Evolutionary conservation across 1,284 basidiomycete species (phyloP).

Genomic region (Meripilus lineatus): DNA sequence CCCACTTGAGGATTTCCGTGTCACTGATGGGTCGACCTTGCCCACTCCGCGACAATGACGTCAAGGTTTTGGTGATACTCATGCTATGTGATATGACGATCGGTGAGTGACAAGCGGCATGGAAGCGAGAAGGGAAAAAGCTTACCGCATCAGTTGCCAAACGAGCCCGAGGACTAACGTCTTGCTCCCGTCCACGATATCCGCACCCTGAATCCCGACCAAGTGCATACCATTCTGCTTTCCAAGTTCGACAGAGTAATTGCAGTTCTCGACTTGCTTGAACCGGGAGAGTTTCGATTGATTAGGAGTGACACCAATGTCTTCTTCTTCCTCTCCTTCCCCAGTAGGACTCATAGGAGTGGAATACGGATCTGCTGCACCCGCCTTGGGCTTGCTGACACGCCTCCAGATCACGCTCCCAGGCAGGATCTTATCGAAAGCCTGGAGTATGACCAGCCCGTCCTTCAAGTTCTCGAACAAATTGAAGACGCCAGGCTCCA

Average conservation of each 20-base stretch:
- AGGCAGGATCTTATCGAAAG: conserved; percentile 93
- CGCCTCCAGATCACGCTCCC: conserved; percentile 92
- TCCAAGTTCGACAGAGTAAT: conserved; percentile 91
- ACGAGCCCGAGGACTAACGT: conserved; percentile 94
- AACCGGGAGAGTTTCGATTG: conserved; percentile 88
- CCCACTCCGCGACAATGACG: conserved; percentile 68
- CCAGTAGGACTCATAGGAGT: conserved; percentile 20
- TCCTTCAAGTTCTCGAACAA: conserved; percentile 95
- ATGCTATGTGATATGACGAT: conserved; percentile 39
- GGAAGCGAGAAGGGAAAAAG: conserved; percentile 9
- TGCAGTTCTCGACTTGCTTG: conserved; percentile 98
- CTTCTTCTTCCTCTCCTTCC: conserved; percentile 63
- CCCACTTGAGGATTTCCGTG: conserved; percentile 94
- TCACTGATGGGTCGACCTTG: conserved; percentile 83
- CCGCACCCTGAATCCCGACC: conserved; percentile 96
- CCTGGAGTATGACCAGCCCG: conserved; percentile 88
- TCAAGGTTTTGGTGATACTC: conserved; percentile 91
- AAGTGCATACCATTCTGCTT: conserved; percentile 93
- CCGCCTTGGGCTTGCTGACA: conserved; percentile 87
- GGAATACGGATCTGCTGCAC: conserved; percentile 32
- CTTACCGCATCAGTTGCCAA: conserved; percentile 95
- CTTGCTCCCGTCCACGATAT: conserved; percentile 90
- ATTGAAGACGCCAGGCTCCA: conserved; percentile 95
- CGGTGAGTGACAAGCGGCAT: conserved; percentile 5
- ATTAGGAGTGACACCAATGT: conserved; percentile 72